Percentiles rank a stretch among this genome's conserved stretches.
Conservation (phyloP, 306 rosid species). For the Glycine latifolia region DNA sequence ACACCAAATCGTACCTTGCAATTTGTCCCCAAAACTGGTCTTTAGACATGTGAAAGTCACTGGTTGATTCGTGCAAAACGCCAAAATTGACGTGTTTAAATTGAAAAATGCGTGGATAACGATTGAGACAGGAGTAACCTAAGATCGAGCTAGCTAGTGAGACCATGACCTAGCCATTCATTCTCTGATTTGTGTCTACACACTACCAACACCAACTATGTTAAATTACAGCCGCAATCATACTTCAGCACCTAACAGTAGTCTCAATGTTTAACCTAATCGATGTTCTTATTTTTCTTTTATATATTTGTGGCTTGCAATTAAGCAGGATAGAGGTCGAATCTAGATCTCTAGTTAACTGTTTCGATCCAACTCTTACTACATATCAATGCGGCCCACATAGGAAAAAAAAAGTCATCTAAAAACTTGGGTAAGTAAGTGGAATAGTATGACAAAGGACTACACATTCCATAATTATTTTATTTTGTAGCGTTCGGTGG, state of each 20-base stretch:
- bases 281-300: neutral
- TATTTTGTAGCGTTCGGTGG: neutral
- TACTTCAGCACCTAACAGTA: neutral
- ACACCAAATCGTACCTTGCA: slow-evolving; percentile 33
- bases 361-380: neutral
- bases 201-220: neutral
- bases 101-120: slow-evolving; percentile 50
- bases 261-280: neutral
- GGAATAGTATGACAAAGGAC: slow-evolving; percentile 39
- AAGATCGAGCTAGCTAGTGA: neutral
- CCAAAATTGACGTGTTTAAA: slow-evolving; percentile 53
- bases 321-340: neutral
- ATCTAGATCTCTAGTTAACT: neutral
- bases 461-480: neutral
- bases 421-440: slow-evolving; percentile 26
- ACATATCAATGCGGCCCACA: slow-evolving; percentile 24
- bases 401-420: neutral
- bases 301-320: neutral
- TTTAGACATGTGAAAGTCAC: slow-evolving; percentile 40
- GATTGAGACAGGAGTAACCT: slow-evolving; percentile 52
- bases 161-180: neutral
- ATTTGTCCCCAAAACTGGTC: slow-evolving; percentile 40
- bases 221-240: slow-evolving; percentile 14
- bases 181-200: neutral
- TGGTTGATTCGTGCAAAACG: slow-evolving; percentile 47